phyloP scores from a whole-genome alignment of 2,329 filamentous ascomycete species.

The Xylariaceae sp. region DNA sequence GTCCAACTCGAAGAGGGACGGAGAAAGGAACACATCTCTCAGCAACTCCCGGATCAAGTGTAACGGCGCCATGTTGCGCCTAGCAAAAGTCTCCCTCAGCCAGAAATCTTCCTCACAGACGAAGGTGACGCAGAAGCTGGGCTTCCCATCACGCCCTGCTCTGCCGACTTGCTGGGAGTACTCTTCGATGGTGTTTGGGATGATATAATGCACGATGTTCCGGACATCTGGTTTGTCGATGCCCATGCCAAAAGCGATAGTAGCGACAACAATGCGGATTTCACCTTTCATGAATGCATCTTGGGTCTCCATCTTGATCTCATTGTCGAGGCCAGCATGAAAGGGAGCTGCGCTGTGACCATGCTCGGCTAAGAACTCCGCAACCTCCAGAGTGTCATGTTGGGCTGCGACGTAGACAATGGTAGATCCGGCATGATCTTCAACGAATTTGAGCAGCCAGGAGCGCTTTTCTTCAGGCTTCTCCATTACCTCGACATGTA shows the following conservation, averaged over 20 bases:
- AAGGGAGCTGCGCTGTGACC: conserved; percentile 42
- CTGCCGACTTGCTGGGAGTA: conserved; percentile 55
- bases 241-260: conserved; percentile 57
- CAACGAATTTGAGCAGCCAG: conserved; percentile 44
- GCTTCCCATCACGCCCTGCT: conserved; percentile 48
- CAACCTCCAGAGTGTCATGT: conserved; percentile 45
- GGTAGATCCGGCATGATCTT: conserved; percentile 47
- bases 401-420: conserved; percentile 59
- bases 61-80: conserved; percentile 53
- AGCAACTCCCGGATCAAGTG: conserved; percentile 45
- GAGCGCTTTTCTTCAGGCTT: conserved; percentile 42
- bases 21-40: conserved; percentile 48
- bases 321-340: conserved; percentile 46
- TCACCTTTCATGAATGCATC: conserved; percentile 47
- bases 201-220: conserved; percentile 49
- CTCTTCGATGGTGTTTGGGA: conserved; percentile 48
- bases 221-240: conserved; percentile 53
- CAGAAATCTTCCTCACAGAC: conserved; percentile 54
- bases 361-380: conserved; percentile 33
- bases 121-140: conserved; percentile 53
- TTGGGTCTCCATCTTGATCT: conserved; percentile 42
- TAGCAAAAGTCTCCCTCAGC: conserved; percentile 53
- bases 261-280: conserved; percentile 46
- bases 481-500: conserved; percentile 43
- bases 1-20: conserved; percentile 23